Conservation (phyloP, 2,329 filamentous ascomycete genomes). For the Xylaria hypoxylon region DNA sequence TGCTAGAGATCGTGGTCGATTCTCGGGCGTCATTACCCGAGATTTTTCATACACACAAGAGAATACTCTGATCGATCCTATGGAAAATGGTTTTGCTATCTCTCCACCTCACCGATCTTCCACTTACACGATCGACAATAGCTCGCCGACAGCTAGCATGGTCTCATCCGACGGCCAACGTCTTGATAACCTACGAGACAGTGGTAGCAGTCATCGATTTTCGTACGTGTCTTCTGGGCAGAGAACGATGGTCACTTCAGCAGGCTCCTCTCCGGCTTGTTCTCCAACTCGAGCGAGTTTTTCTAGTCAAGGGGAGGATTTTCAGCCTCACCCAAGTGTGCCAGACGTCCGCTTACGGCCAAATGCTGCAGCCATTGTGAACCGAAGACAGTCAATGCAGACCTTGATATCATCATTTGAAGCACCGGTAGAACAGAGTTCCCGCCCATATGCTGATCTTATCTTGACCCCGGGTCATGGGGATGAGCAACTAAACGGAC, state of each 20-base stretch:
- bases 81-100: constrained; percentile 48
- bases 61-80: constrained; percentile 40
- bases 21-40: constrained; percentile 55
- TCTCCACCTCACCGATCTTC: constrained; percentile 49
- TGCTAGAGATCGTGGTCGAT: constrained; percentile 61
- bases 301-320: constrained; percentile 53
- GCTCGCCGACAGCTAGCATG: constrained; percentile 68
- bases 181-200: constrained; percentile 67
- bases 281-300: constrained; percentile 68
- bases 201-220: constrained; percentile 62
- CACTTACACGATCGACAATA: constrained; percentile 63
- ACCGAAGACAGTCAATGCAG: constrained; percentile 65
- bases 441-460: constrained; percentile 46
- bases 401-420: constrained; percentile 59
- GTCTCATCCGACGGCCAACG: constrained; percentile 69
- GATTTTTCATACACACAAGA: constrained; percentile 53
- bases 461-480: constrained; percentile 41
- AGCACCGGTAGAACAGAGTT: constrained; percentile 47
- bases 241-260: constrained; percentile 69
- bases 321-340: constrained; percentile 38
- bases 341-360: constrained; percentile 60
- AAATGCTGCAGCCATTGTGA: constrained; percentile 64
- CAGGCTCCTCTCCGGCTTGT: constrained; percentile 66
- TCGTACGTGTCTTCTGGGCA: constrained; percentile 72
- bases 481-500: constrained; percentile 42